Evolutionary conservation across 2,329 filamentous ascomycete species (phyloP), one percentile per base, ranked within the genome.

Genomic region (Coccinonectria pachysandricola): DNA sequence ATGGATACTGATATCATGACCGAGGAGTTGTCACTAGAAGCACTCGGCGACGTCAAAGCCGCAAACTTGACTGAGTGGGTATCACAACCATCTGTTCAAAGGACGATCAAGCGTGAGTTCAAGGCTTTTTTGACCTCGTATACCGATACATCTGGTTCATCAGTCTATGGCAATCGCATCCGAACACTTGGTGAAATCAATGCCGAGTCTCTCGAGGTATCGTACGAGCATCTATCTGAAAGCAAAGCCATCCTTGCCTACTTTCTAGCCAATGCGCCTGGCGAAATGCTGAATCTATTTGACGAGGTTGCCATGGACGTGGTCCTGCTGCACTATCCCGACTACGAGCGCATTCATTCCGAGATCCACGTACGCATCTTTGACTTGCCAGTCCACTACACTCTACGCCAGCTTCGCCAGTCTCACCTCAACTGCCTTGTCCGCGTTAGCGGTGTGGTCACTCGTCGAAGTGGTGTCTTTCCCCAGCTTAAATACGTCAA

Each of bases 401-500:
- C 91, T 3, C 73, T 98, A 24, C 84, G 91, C 25, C 87, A 98
- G 54, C 70, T 98, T 22, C 84, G 91, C 34, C 91, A 98, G 58
- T 85, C 80, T 4, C 92, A 98, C 50, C 71, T 98, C 33, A 98
- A 98, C 65, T 94, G 87, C 46, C 68, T 98, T 21, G 83, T 98
- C 19, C 79, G 88, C 27, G 91, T 98, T 28, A 87, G 81, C 43
- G 91, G 91, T 41, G 91, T 98, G 4, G 91, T 98, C 15, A 98
- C 91, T 17, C 77, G 91, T 37, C 75, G 91, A 41, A 92, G 79
- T 14, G 91, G 91, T 30, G 92, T 98, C 24, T 98, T 98, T 54
- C 91, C 91, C 3, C 91, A 98, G 60, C 66, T 98, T 35, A 96
- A 96, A 56, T 95, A 96, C 55, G 84, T 98, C 60, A 94, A 95